Evolutionary conservation across 176 grass and related monocot species (phyloP).

Genomic region (Triticum turgidum): DNA sequence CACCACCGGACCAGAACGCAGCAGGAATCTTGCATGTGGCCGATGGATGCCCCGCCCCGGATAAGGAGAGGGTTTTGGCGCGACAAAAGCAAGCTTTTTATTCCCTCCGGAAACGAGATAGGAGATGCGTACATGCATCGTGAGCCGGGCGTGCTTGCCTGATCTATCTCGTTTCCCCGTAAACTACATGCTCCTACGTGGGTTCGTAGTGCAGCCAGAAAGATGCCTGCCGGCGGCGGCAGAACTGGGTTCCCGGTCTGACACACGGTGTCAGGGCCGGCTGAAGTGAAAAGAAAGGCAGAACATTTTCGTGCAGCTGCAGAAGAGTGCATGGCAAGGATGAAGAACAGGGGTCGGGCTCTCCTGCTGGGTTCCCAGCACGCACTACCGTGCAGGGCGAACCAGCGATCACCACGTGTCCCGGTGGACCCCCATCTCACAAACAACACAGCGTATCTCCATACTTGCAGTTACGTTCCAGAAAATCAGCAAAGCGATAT

Average conservation of each 20-base stretch:
- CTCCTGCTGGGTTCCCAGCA: too few species aligned
- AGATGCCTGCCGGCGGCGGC: neutral
- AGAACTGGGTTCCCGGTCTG: neutral
- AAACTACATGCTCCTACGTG: too few species aligned
- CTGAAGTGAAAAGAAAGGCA: neutral
- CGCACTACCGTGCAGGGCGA: too few species aligned
- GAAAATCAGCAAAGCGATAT: too few species aligned
- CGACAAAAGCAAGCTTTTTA: constrained; percentile 1
- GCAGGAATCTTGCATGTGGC: constrained; percentile 36
- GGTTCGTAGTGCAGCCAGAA: neutral
- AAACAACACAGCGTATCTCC: too few species aligned
- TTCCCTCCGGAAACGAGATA: neutral
- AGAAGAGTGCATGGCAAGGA: constrained; percentile 7
- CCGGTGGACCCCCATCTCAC: too few species aligned
- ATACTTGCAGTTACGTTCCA: too few species aligned
- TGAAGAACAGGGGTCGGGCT: neutral
- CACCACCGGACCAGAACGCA: neutral
- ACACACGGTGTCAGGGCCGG: neutral
- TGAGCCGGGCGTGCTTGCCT: neutral
- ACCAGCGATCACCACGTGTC: too few species aligned
- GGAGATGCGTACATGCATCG: too few species aligned
- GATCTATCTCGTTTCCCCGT: too few species aligned
- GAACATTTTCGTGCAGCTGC: neutral
- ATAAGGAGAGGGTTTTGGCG: neutral
- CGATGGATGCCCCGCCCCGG: neutral